Base-by-base conservation (phyloP, 1,284 basidiomycete species). In the Trichosporon ovoides region DNA sequence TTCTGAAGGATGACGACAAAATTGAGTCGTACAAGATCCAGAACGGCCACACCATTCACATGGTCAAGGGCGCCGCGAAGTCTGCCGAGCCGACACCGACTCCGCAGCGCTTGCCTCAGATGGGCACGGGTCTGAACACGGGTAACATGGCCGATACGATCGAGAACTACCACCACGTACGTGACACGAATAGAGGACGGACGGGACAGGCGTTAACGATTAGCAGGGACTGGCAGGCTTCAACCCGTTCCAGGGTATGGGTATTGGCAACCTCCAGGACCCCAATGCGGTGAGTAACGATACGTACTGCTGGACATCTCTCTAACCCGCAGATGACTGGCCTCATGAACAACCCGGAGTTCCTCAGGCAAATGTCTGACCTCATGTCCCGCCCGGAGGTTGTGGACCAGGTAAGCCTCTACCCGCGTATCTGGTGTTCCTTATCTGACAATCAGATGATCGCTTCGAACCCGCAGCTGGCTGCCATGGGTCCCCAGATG, bases 51-150 rank as follows among this genome's bases (percentile, higher is more conserved):
- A 93, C 91, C 0, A 85, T 94, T 48, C 91, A 94, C 73, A 91
- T 95, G 88, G 91, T 95, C 67, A 95, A 94, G 76, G 89, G 90
- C 43, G 85, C 84, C 2, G 81, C 86, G 10, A 84, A 87, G 33
- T 70, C 83, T 1, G 76, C 80, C 2, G 68, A 66, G 16, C 57
- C 66, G 9, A 53, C 74, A 1, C 50, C 68, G 11, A 20, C 77
- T 2, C 48, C 62, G 50, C 75, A 69, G 48, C 85, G 82, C 62
- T 81, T 81, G 56, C 80, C 88, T 22, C 81, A 81, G 28, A 91
- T 89, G 90, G 89, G 89, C 67, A 82, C 89, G 0, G 89, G 89
- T 3, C 86, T 91, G 79, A 89, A 89, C 43, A 68, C 71, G 14
- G 67, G 70, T 7, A 74, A 76, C 72, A 84, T 85, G 0, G 82